Evolutionary conservation across 176 grass and related monocot species (phyloP).

Genomic region (Lolium rigidum): DNA sequence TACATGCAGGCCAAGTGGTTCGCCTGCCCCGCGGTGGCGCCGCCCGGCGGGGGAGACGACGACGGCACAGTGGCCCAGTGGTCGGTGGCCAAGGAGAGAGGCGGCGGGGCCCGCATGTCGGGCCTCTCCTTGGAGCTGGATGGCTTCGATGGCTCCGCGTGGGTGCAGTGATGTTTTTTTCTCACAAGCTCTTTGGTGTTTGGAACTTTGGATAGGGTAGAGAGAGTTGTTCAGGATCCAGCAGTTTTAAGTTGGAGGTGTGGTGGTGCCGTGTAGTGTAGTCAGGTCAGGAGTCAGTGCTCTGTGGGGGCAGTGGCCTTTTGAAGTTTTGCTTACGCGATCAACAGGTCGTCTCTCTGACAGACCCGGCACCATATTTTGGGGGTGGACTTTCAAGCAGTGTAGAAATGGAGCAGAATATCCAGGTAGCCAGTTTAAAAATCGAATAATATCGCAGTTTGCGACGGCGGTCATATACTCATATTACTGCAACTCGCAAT

Average conservation of each 20-base stretch:
- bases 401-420: neutral
- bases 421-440: neutral
- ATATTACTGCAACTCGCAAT: neutral
- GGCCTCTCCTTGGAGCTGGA: slow-evolving; percentile 33
- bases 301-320: neutral
- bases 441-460: neutral
- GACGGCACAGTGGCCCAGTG: neutral
- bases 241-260: neutral
- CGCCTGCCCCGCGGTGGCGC: slow-evolving; percentile 14
- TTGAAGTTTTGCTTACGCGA: slow-evolving; percentile 19
- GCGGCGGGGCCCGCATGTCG: neutral
- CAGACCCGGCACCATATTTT: neutral
- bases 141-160: neutral
- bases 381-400: neutral
- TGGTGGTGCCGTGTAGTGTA: neutral
- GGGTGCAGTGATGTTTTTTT: neutral
- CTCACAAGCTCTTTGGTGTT: neutral
- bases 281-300: neutral
- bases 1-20: slow-evolving; percentile 86
- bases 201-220: neutral
- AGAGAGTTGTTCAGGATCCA: neutral
- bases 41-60: neutral
- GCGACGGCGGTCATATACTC: too few species aligned
- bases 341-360: slow-evolving; percentile 25
- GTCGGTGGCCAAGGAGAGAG: slow-evolving; percentile 2